Conservation (phyloP, 805 yeast genomes). For the Starmerella davenportii region DNA sequence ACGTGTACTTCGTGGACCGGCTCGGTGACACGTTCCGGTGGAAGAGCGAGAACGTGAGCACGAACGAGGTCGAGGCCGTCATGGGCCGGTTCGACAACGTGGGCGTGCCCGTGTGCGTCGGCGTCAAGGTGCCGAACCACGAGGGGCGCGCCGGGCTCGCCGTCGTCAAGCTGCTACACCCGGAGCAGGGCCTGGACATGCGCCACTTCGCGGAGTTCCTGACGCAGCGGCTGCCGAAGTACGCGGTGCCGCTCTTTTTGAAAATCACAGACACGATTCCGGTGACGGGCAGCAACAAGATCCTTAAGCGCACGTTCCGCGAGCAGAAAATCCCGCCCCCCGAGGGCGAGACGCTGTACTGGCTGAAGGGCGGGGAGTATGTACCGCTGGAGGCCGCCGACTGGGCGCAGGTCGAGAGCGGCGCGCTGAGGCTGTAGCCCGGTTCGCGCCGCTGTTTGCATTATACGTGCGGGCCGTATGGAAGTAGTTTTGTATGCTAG, state of each 20-base stretch:
- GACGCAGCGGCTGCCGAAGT: conserved; percentile 44
- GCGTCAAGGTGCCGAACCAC: conserved; percentile 70
- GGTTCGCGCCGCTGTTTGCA: too few species aligned
- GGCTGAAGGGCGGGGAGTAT: conserved; percentile 44
- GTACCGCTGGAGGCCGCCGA: conserved; percentile 35
- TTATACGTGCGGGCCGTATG: neutral
- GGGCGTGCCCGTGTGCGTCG: conserved; percentile 60
- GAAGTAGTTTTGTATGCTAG: neutral
- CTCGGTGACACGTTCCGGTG: conserved; percentile 91
- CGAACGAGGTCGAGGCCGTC: conserved; percentile 78
- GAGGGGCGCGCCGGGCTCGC: conserved; percentile 95
- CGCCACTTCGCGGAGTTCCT: conserved; percentile 25
- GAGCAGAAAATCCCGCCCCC: conserved; percentile 23
- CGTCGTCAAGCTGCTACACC: conserved; percentile 35
- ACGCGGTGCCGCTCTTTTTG: conserved; percentile 70
- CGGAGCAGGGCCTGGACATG: conserved; percentile 22
- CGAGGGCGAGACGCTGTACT: conserved; percentile 40
- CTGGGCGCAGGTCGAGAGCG: conserved; percentile 30
- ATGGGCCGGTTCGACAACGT: conserved; percentile 24
- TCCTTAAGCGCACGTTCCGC: conserved; percentile 46
- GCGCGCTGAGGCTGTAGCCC: conserved; percentile 19
- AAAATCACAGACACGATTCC: conserved; percentile 46
- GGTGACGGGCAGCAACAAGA: conserved; percentile 66
- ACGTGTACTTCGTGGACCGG: conserved; percentile 73
- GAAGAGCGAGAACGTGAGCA: conserved; percentile 90